Evolutionary conservation across 2,329 filamentous ascomycete genomes (phyloP).

Genomic region (Cladosporium sp.): DNA sequence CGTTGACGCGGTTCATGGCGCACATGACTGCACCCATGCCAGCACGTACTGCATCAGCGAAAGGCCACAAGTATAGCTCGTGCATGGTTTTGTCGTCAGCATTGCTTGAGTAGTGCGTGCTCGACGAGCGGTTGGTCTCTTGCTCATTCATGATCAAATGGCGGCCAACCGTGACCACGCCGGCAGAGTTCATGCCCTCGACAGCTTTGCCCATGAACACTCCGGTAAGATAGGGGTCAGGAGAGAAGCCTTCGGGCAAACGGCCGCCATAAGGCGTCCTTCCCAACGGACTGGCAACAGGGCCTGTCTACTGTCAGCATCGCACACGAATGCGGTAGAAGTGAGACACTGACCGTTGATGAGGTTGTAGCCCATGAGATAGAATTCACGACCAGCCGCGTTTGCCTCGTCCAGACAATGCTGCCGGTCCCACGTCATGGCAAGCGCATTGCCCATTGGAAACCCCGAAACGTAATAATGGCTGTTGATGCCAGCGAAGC

Average conservation of each 20-base stretch:
- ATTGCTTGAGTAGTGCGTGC: conserved; percentile 26
- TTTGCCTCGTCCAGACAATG: conserved; percentile 19
- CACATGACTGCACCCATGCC: conserved; percentile 68
- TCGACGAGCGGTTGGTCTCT: conserved; percentile 22
- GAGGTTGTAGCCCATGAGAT: conserved; percentile 20
- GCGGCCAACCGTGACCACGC: conserved; percentile 41
- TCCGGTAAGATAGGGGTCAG: conserved; percentile 60
- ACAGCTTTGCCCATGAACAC: conserved; percentile 48
- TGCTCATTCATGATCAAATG: conserved; percentile 52
- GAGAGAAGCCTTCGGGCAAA: conserved; percentile 58
- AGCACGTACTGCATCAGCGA: conserved; percentile 57
- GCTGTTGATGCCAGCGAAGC: conserved; percentile 21
- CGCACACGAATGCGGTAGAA: neutral
- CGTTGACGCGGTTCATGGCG: conserved; percentile 69
- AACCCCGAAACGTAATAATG: conserved; percentile 24
- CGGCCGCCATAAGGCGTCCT: conserved; percentile 25
- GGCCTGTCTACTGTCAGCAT: conserved; percentile 4
- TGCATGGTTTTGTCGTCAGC: conserved; percentile 24
- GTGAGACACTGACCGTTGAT: conserved; percentile 18
- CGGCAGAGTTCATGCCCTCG: conserved; percentile 46
- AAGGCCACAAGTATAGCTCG: conserved; percentile 23
- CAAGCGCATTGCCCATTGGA: conserved; percentile 20
- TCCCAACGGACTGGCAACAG: conserved; percentile 21
- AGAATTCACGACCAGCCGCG: conserved; percentile 21
- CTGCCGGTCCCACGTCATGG: conserved; percentile 23